phyloP scores from a whole-genome alignment of 139 green algal species.

The Eudorina sp. region DNA sequence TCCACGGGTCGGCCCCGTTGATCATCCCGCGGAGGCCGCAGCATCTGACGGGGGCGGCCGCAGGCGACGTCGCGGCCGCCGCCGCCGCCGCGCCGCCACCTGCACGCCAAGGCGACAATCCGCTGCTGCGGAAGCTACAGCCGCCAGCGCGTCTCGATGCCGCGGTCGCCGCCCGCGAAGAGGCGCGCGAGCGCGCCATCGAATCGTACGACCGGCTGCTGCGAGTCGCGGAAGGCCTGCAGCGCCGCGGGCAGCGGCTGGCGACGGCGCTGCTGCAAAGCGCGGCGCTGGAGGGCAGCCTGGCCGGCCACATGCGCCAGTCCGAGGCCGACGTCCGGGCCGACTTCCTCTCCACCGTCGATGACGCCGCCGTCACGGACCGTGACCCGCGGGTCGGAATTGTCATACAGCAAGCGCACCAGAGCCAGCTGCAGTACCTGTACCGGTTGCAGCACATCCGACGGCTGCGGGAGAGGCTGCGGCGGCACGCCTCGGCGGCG shows the following conservation, averaged over 20 bases:
- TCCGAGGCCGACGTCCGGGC: neutral
- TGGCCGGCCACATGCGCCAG: conserved; percentile 1
- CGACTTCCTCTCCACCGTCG: neutral
- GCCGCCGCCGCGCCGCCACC: too few relatives aligned
- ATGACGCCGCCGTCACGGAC: neutral
- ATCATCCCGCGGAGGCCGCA: neutral
- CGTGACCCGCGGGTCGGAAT: neutral
- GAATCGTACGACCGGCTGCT: neutral
- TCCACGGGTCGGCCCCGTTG: neutral
- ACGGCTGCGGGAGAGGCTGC: neutral
- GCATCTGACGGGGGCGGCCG: neutral
- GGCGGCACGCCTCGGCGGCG: neutral
- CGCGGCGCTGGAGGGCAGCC: neutral
- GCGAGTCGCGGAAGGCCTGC: neutral
- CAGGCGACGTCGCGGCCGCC: too few relatives aligned
- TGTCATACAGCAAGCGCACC: neutral
- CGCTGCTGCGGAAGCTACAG: conserved; percentile 27
- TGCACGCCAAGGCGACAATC: too few relatives aligned
- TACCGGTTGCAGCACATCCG: neutral
- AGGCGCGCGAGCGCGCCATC: neutral
- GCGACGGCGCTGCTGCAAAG: neutral
- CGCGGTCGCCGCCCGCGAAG: neutral
- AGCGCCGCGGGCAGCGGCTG: neutral
- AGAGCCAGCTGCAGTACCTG: neutral
- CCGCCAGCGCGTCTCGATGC: neutral